Base-by-base conservation (phyloP, 2,329 filamentous ascomycete genomes). In the Diaporthe humulicola region DNA sequence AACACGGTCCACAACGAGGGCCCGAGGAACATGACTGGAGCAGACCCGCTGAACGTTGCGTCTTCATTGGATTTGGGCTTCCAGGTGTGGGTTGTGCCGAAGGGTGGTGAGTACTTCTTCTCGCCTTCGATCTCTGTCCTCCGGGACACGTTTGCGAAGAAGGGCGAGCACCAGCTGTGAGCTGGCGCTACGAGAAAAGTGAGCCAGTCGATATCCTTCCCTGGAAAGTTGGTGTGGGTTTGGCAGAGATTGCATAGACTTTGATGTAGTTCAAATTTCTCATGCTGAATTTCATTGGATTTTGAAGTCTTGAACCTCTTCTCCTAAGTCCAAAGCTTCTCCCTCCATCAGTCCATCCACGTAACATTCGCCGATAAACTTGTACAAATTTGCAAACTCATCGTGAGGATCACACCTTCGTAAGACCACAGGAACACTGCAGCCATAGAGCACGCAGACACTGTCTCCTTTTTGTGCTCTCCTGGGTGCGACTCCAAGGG, bases 31-130 rank as follows among this genome's bases (percentile, higher is more conserved):
- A 80, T 79, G 79, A 77, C 76, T 19, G 78, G 82, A 2, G 77
- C 77, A 12, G 76, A 80, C 22, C 77, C 77, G 19, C 77, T 79
- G 72, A 77, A 76, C 8, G 70, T 72, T 5, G 71, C 75, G 3
- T 69, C 77, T 19, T 76, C 76, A 1, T 73, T 78, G 17, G 74
- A 73, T 33, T 57, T 82, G n/a, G 30, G 77, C n/a, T 76, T 80
- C 48, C 76, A 77, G 60, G 78, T 79, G 70, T 87, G 86, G 82
- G 85, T 87, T 4, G 78, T 85, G 45, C 81, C 83, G 0, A 82
- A 79, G 38, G 86, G 86, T 19, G 86, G 86, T 6, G 86, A 87
- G 73, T 87, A 87, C 72, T 86, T 87, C 80, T 87, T 87, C 77
- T 81, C 84, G 33, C 86, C 86, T 9, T 86, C 84, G 2, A 82